These are phyloP conservation scores for Eucalyptus tenuipes DNA, from an alignment of 345 rosid genomes.

Conservation along the genomic window DNA sequence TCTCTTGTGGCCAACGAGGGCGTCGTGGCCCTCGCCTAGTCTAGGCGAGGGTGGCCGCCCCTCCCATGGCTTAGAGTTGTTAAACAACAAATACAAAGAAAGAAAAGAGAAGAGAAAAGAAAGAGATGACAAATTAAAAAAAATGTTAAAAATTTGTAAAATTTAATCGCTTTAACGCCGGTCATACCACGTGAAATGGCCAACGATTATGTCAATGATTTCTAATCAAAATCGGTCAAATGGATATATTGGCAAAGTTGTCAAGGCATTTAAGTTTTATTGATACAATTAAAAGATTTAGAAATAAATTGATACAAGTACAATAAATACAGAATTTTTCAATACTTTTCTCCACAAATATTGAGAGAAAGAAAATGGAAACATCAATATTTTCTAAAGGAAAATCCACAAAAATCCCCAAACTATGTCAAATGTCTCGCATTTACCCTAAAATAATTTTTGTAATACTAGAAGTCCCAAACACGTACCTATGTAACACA, in stretches of 20 bases:
- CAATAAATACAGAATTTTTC: no score
- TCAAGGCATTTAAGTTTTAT: neutral
- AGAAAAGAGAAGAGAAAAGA: no score
- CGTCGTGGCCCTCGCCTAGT: fast-evolving
- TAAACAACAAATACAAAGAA: no score
- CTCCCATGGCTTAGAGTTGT: neutral
- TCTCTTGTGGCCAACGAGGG: neutral
- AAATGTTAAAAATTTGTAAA: no score
- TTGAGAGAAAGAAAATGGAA: neutral
- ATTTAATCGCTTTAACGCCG: fast-evolving
- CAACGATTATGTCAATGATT: no score
- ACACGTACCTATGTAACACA: fast-evolving
- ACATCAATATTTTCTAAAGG: neutral
- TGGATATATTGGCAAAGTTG: neutral
- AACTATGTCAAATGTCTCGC: fast-evolving
- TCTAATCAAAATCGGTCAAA: no score
- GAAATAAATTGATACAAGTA: no score
- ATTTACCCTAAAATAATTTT: no score
- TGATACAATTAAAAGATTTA: no score
- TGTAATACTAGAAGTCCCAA: fast-evolving
- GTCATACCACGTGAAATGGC: no score
- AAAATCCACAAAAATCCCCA: no score
- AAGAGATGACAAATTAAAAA: no score
- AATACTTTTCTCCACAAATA: neutral
- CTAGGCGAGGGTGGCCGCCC: neutral